Evolutionary conservation across 768 basidiomycete genomes (phyloP).

Genomic region (Tylopilus felleus): DNA sequence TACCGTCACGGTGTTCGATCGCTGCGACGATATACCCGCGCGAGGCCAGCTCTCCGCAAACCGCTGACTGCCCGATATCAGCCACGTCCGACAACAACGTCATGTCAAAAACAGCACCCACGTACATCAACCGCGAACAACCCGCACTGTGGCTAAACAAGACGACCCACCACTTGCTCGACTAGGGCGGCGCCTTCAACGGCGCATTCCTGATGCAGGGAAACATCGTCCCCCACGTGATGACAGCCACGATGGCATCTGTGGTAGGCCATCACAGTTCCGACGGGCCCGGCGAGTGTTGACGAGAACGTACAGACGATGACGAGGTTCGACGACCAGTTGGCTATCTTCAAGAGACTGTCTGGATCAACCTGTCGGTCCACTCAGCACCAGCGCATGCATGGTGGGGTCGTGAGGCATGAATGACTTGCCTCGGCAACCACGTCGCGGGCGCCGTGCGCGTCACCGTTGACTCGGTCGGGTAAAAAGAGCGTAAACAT

Average conservation of each 20-base stretch:
- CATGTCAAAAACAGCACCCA: background rate
- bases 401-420: background rate
- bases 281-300: background rate
- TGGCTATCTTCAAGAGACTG: conserved; percentile 31
- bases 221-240: conserved; percentile 32
- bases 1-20: conserved; percentile 48
- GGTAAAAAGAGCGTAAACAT: conserved; percentile 34
- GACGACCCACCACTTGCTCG: conserved; percentile 36
- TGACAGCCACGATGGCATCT: conserved; percentile 25
- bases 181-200: conserved; percentile 8
- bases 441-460: conserved; percentile 11
- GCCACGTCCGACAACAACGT: background rate
- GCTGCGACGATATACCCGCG: conserved; percentile 44
- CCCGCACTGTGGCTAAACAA: conserved; percentile 47
- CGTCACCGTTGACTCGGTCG: conserved; percentile 12
- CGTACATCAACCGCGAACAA: conserved; percentile 40
- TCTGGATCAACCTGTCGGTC: conserved; percentile 26
- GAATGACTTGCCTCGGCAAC: conserved; percentile 26
- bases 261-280: background rate
- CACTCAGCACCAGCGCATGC: background rate
- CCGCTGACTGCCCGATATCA: conserved; percentile 16
- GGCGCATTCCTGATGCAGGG: conserved; percentile 28
- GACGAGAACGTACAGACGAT: conserved; percentile 17
- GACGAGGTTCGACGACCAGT: conserved; percentile 27
- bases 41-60: conserved; percentile 44